Percentiles rank a stretch among this genome's conserved stretches.
Conservation (phyloP, 129 eudicot genomes). For the Flaveria ramosissima region DNA sequence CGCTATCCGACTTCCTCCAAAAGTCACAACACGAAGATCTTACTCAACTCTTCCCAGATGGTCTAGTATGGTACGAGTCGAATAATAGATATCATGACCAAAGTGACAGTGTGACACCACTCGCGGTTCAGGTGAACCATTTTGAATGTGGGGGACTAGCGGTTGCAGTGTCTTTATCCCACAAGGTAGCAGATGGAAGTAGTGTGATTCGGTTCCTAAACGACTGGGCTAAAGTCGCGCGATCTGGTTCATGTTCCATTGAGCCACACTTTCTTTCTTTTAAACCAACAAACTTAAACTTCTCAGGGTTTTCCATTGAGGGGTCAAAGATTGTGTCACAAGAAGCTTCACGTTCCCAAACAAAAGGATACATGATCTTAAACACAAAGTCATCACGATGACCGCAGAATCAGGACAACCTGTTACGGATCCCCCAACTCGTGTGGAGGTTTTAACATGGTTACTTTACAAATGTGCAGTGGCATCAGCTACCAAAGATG, state of each 20-base stretch:
- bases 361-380: background rate
- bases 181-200: background rate
- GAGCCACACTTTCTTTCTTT: slow-evolving; percentile 1
- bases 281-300: background rate
- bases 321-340: background rate
- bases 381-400: background rate
- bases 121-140: background rate
- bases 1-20: slow-evolving; percentile 2
- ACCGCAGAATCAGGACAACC: background rate
- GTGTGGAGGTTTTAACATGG: background rate
- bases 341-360: background rate
- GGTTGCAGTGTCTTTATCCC: background rate
- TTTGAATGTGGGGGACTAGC: slow-evolving; percentile 1
- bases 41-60: background rate
- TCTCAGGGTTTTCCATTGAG: background rate
- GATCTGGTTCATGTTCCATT: background rate
- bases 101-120: background rate
- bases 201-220: background rate
- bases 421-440: background rate
- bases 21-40: slow-evolving; percentile 1
- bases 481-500: background rate
- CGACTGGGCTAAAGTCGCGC: slow-evolving; percentile 6
- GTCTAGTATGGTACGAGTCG: background rate
- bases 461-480: slow-evolving; percentile 2
- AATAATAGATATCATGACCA: background rate